Percentiles rank a stretch among this genome's conserved stretches.
phyloP scores from a whole-genome alignment of 2,329 filamentous ascomycete species.

The Metarhizium brunneum region DNA sequence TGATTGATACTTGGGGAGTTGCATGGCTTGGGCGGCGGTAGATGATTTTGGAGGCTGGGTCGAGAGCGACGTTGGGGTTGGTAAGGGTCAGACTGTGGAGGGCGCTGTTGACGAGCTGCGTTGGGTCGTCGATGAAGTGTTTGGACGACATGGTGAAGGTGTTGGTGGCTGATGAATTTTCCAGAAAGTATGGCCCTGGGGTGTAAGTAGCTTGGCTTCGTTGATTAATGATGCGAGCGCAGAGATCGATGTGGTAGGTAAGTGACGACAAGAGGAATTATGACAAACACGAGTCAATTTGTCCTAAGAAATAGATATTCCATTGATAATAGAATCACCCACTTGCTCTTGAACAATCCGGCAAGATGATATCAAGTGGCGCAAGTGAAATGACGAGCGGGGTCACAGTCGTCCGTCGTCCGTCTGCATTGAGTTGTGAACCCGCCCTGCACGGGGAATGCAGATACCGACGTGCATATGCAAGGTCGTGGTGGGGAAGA shows the following conservation, averaged over 20 bases:
- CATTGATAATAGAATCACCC: neutral
- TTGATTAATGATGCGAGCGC: too few relatives aligned
- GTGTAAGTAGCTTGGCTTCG: too few relatives aligned
- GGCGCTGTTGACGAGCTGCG: slow-evolving; percentile 66
- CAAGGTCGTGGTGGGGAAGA: neutral
- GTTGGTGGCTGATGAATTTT: neutral
- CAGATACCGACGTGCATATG: neutral
- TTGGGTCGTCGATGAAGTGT: slow-evolving; percentile 84
- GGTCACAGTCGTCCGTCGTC: neutral
- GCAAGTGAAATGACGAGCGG: neutral
- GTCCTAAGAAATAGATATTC: neutral
- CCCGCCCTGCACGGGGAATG: neutral
- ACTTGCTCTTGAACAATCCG: neutral
- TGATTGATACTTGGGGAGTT: slow-evolving; percentile 62
- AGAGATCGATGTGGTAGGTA: too few relatives aligned
- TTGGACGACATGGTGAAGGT: slow-evolving; percentile 44
- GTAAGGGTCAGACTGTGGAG: slow-evolving; percentile 70
- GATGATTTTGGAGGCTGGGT: slow-evolving; percentile 72
- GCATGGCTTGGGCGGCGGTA: slow-evolving; percentile 54
- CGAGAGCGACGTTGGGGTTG: slow-evolving; percentile 75
- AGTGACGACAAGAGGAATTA: neutral
- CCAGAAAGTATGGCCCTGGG: too few relatives aligned
- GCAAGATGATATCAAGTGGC: neutral
- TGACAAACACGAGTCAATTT: too few relatives aligned
- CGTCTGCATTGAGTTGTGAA: neutral